Evolutionary conservation across 2,329 filamentous ascomycete species (phyloP).

Genomic region (Elsinoe fawcettii): DNA sequence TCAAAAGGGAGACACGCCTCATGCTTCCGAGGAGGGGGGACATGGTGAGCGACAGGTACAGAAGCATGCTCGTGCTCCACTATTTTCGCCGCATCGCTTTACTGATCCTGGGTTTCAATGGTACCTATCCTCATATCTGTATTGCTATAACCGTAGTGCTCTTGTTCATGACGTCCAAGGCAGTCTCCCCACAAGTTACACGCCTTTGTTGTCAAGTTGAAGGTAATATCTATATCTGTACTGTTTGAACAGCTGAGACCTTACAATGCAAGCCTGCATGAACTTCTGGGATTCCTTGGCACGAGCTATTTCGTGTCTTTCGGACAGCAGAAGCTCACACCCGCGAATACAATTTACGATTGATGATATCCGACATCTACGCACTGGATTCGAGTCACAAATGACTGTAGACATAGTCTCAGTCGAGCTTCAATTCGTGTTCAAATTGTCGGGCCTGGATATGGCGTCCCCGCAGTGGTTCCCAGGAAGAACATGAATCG

Average conservation of each 20-base stretch:
- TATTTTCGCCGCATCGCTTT: background rate
- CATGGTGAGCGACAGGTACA: slow-evolving; percentile 3
- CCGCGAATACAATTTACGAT: no score
- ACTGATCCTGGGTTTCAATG: background rate
- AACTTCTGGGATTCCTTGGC: background rate
- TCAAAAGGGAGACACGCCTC: background rate
- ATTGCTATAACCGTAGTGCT: no score
- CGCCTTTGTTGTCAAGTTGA: no score
- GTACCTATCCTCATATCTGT: no score
- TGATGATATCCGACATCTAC: no score
- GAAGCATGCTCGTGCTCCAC: slow-evolving; percentile 4
- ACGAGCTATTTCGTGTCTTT: background rate
- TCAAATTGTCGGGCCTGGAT: no score
- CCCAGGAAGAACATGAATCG: slow-evolving; percentile 2
- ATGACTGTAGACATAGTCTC: no score
- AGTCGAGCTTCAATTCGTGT: background rate
- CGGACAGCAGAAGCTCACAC: no score
- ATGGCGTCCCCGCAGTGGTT: slow-evolving; percentile 1
- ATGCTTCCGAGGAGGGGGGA: background rate
- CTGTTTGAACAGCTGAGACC: background rate
- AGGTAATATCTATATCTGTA: background rate
- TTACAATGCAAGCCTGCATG: background rate
- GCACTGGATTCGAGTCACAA: no score
- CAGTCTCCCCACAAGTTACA: no score
- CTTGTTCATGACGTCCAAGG: no score